phyloP scores from a whole-genome alignment of 192 early-diverging fungal genomes.

The Coemansia sp. region DNA sequence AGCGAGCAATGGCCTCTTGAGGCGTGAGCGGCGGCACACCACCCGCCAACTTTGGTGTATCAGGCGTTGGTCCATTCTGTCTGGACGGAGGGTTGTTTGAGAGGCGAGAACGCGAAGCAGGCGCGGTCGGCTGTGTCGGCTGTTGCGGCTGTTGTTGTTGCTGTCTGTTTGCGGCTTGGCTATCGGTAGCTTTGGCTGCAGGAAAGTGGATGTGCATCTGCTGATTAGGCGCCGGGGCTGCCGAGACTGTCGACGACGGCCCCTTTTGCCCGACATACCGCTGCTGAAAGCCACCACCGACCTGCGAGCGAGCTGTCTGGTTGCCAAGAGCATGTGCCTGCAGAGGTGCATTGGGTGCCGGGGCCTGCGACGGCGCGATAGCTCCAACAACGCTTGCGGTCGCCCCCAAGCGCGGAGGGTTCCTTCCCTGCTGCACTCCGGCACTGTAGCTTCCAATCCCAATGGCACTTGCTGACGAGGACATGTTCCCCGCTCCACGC shows the following conservation, averaged over 20 bases:
- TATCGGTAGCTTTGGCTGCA: constrained; percentile 2
- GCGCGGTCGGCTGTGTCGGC: not conserved
- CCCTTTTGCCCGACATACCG: constrained; percentile 34
- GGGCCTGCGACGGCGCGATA: constrained; percentile 12
- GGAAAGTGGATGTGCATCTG: constrained; percentile 18
- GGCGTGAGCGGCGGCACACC: constrained; percentile 56
- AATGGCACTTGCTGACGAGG: constrained; percentile 46
- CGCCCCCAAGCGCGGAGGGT: constrained; percentile 30
- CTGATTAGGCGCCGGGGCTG: constrained; percentile 24
- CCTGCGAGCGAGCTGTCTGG: constrained; percentile 32
- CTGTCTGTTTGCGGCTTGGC: constrained; percentile 3
- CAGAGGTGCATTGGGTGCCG: constrained; percentile 9
- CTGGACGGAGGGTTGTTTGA: constrained; percentile 20
- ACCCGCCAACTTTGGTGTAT: constrained; percentile 5
- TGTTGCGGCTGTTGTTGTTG: constrained; percentile 14
- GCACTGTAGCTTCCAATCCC: constrained; percentile 41
- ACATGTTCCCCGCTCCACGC: constrained; percentile 16
- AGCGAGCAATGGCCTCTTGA: constrained; percentile 60
- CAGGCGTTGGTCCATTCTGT: constrained; percentile 19
- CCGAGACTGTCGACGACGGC: constrained; percentile 43
- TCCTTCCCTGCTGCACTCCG: constrained; percentile 16
- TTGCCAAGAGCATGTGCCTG: constrained; percentile 22
- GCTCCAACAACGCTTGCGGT: constrained; percentile 38
- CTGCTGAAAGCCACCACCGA: constrained; percentile 47
- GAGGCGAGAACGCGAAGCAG: constrained; percentile 4